These are phyloP conservation scores for Nannizzia gypsea DNA, from an alignment of 2,329 filamentous ascomycete genomes.

Conservation along the genomic window DNA sequence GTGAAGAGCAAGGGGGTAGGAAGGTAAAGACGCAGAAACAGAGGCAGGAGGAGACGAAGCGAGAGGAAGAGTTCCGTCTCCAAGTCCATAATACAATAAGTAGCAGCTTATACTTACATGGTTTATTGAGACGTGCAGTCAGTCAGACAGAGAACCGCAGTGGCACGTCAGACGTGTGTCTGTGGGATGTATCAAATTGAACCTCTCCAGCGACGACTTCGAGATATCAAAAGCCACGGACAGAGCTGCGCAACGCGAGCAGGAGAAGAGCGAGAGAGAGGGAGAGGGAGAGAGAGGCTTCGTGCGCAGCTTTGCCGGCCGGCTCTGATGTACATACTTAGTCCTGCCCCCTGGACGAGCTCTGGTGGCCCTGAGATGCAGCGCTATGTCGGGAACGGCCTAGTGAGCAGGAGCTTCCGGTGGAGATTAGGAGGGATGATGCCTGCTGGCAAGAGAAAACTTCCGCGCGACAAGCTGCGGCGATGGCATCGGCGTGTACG, in stretches of 20 bases:
- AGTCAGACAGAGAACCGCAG: not conserved
- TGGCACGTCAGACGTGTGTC: not conserved
- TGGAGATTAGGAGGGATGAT: not conserved
- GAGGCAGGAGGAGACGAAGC: too few relatives aligned
- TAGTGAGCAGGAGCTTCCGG: not conserved
- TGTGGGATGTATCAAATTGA: not conserved
- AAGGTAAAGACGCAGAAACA: too few relatives aligned
- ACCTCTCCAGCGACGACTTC: not conserved
- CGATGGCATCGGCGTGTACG: not conserved
- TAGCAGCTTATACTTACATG: not conserved
- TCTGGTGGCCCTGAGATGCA: not conserved
- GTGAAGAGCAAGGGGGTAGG: not conserved
- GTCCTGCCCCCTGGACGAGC: not conserved
- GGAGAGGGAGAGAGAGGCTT: not conserved
- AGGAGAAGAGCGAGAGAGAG: not conserved
- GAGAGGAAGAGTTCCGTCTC: not conserved
- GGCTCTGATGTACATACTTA: not conserved
- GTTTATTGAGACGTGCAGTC: not conserved
- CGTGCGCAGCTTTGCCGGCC: not conserved
- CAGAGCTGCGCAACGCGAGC: not conserved
- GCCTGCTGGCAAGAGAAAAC: not conserved
- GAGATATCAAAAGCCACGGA: not conserved
- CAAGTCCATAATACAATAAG: not conserved
- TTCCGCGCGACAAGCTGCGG: not conserved
- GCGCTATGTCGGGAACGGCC: conserved; percentile 1